Conservation (phyloP, 371 early-diverging fungal species). For the Mortierella sp. region DNA sequence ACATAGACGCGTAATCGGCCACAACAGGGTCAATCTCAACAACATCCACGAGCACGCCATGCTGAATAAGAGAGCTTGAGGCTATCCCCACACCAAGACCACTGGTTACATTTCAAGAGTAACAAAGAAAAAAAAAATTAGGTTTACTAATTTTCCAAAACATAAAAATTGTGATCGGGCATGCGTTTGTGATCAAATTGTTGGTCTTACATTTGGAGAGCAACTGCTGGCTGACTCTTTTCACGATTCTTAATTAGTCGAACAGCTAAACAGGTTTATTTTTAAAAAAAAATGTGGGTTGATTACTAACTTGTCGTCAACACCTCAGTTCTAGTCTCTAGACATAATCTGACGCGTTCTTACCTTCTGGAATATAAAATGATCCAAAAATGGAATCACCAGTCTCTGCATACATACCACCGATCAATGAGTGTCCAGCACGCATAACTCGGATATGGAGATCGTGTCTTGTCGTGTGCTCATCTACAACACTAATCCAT, state of each 20-base stretch:
- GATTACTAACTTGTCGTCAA: background rate
- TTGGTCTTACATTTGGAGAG: slow-evolving; percentile 46
- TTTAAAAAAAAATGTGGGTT: background rate
- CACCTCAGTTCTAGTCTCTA: background rate
- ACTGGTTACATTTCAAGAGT: slow-evolving; percentile 36
- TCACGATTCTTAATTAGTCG: slow-evolving; percentile 59
- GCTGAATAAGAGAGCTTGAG: slow-evolving; percentile 70
- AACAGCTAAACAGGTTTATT: slow-evolving; percentile 57
- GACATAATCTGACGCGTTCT: slow-evolving; percentile 1
- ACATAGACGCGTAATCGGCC: slow-evolving; percentile 68
- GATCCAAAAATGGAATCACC: slow-evolving; percentile 78
- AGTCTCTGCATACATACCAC: slow-evolving; percentile 73
- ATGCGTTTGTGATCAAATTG: background rate
- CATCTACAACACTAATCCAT: slow-evolving; percentile 77
- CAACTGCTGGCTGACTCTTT: slow-evolving; percentile 34
- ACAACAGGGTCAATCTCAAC: slow-evolving; percentile 86
- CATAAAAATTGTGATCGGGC: background rate
- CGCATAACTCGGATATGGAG: slow-evolving; percentile 74
- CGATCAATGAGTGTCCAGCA: slow-evolving; percentile 86
- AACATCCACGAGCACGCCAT: slow-evolving; percentile 72
- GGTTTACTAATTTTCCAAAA: background rate
- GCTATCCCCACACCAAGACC: slow-evolving; percentile 88
- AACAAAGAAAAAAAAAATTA: background rate
- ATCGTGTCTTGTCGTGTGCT: slow-evolving; percentile 57
- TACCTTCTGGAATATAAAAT: slow-evolving; percentile 84